Conservation (phyloP, 306 rosid species). For the Dryas octopetala region DNA sequence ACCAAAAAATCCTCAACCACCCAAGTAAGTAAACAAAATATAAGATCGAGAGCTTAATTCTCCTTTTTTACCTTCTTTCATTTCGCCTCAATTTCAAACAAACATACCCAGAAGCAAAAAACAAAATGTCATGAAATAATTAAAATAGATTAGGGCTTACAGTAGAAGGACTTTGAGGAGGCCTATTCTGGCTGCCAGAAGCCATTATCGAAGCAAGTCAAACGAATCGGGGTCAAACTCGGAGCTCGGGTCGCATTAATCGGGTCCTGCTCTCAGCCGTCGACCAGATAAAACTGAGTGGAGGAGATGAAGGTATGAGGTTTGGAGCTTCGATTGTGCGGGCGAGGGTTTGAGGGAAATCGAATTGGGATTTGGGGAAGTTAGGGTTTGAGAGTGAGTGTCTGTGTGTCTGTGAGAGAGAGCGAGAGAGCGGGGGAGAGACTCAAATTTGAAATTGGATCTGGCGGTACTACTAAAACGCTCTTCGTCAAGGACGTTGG, state of each 20-base stretch:
- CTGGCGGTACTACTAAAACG: conserved; percentile 37
- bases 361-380: conserved; percentile 10
- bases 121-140: background rate
- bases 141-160: conserved; percentile 33
- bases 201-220: conserved; percentile 39
- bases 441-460: conserved; percentile 60
- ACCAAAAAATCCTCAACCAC: background rate
- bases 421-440: conserved; percentile 15
- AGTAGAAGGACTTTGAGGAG: conserved; percentile 70
- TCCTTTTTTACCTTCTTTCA: background rate
- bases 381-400: conserved; percentile 42
- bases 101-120: background rate
- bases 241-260: conserved; percentile 9
- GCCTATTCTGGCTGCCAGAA: conserved; percentile 76
- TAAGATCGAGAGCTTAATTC: background rate
- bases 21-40: background rate
- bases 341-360: background rate
- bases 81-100: background rate
- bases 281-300: background rate
- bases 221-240: background rate
- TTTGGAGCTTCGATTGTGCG: background rate
- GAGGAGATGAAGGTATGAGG: background rate
- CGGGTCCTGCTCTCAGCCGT: background rate
- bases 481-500: conserved; percentile 33
- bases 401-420: conserved; percentile 16